Evolutionary conservation across 179 eudicot species (phyloP).

Genomic region (Amaranthus tricolor): DNA sequence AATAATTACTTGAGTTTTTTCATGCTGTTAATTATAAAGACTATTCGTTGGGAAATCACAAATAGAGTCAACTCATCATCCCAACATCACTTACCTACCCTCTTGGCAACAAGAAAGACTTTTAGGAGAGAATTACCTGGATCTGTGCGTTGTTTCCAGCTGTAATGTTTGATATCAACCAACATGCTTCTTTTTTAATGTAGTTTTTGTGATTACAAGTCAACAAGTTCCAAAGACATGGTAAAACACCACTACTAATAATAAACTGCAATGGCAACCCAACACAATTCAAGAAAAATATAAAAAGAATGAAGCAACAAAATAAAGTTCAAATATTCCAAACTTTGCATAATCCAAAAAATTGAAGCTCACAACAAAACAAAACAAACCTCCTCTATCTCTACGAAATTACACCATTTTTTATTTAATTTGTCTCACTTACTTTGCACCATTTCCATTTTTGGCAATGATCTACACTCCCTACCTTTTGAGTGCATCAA

Average conservation of each 20-base stretch:
- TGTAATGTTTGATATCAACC: slow-evolving; percentile 86
- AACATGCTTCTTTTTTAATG: slow-evolving; percentile 88
- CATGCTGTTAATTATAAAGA: no score
- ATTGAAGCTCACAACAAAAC: not conserved
- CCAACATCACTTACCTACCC: no score
- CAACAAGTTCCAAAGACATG: slow-evolving; percentile 58
- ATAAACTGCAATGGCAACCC: slow-evolving; percentile 43
- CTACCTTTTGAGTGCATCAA: no score
- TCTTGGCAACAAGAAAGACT: no score
- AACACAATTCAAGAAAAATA: not conserved
- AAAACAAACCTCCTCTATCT: no score
- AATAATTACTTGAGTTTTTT: no score
- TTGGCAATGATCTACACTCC: no score
- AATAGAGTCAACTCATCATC: no score
- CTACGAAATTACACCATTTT: no score
- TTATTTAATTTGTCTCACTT: no score
- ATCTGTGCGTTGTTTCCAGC: slow-evolving; percentile 74
- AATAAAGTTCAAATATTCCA: not conserved
- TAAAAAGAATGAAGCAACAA: not conserved
- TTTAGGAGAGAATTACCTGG: slow-evolving; percentile 29
- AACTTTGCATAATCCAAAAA: not conserved
- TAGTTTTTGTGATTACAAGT: slow-evolving; percentile 75
- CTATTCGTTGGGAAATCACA: no score
- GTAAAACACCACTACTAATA: slow-evolving; percentile 63
- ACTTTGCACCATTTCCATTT: no score